A percentile compares a stretch with the other conserved stretches of the same genome.
Evolutionary conservation across 768 basidiomycete genomes (phyloP).

Genomic region (Lentinus tigrinus): DNA sequence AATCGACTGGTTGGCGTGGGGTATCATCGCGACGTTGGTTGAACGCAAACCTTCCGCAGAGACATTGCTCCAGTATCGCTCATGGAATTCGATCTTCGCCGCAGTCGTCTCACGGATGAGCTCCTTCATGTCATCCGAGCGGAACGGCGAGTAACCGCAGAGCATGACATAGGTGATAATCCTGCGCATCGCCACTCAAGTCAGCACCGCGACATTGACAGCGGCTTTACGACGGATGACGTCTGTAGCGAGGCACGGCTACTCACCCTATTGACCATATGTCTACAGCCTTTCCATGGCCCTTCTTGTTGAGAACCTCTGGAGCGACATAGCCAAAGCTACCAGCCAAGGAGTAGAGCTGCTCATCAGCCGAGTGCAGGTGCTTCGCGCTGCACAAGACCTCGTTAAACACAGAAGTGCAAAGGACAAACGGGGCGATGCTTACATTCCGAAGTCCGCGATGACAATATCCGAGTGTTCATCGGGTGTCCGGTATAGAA

Average conservation of each 20-base stretch:
- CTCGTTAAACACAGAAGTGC: neutral
- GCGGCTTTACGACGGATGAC: neutral
- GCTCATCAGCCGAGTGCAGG: slow-evolving; percentile 67
- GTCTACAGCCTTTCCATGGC: slow-evolving; percentile 91
- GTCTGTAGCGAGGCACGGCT: neutral
- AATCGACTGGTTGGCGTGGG: neutral
- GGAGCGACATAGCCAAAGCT: slow-evolving; percentile 92
- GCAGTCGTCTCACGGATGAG: slow-evolving; percentile 83
- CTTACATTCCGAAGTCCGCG: slow-evolving; percentile 95
- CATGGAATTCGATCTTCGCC: slow-evolving; percentile 88
- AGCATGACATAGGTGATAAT: slow-evolving; percentile 94
- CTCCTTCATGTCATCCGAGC: slow-evolving; percentile 73
- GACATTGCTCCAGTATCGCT: slow-evolving; percentile 91
- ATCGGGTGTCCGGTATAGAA: slow-evolving; percentile 82
- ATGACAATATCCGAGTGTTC: slow-evolving; percentile 86
- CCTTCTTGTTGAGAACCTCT: slow-evolving; percentile 76
- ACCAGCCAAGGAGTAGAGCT: slow-evolving; percentile 70
- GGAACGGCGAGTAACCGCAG: slow-evolving; percentile 95
- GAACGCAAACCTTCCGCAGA: slow-evolving; percentile 58
- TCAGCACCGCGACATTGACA: too few relatives aligned
- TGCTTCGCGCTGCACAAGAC: slow-evolving; percentile 68
- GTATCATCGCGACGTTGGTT: neutral
- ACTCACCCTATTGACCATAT: slow-evolving; percentile 89
- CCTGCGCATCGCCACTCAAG: slow-evolving; percentile 40
- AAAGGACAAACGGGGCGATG: slow-evolving; percentile 4